These are phyloP conservation scores for Albatrellus sp. DNA, from an alignment of 1,284 basidiomycete species.

Conservation along the genomic window DNA sequence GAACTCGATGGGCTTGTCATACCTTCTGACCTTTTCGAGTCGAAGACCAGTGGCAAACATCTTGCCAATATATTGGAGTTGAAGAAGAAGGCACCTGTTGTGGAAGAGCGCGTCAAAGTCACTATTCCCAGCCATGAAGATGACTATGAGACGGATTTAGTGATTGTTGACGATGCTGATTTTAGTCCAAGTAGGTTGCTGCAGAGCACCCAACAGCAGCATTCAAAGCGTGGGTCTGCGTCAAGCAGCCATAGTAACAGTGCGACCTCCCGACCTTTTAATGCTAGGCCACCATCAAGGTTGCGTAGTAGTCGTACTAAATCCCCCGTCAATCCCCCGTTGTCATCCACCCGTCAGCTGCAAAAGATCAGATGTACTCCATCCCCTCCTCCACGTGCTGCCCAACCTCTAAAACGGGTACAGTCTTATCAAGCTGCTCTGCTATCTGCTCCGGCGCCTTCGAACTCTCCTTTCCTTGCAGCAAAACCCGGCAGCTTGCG, in stretches of 20 bases:
- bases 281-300: slow-evolving; percentile 47
- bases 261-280: slow-evolving; percentile 37
- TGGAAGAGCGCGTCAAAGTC: slow-evolving; percentile 36
- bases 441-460: slow-evolving; percentile 31
- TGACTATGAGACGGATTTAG: slow-evolving; percentile 70
- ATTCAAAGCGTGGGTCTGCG: slow-evolving; percentile 26
- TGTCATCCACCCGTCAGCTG: slow-evolving; percentile 52
- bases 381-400: slow-evolving; percentile 36
- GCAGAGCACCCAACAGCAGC: slow-evolving; percentile 35
- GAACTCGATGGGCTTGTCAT: slow-evolving; percentile 72
- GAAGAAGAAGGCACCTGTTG: slow-evolving; percentile 50
- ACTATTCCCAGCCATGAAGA: slow-evolving; percentile 58
- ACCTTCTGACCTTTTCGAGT: slow-evolving; percentile 60
- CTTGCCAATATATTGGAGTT: slow-evolving; percentile 61
- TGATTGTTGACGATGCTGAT: slow-evolving; percentile 70
- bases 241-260: slow-evolving; percentile 28
- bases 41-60: slow-evolving; percentile 50
- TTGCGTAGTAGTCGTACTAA: slow-evolving; percentile 50
- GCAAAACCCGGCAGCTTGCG: slow-evolving; percentile 61
- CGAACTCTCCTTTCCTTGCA: slow-evolving; percentile 41
- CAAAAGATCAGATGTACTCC: slow-evolving; percentile 54
- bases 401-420: slow-evolving; percentile 27
- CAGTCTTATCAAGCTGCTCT: slow-evolving; percentile 44
- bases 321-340: slow-evolving; percentile 54
- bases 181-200: slow-evolving; percentile 64